Percentiles rank a stretch among this genome's conserved stretches.
Conservation (phyloP, 129 eudicot species). For the Tanacetum coccineum region DNA sequence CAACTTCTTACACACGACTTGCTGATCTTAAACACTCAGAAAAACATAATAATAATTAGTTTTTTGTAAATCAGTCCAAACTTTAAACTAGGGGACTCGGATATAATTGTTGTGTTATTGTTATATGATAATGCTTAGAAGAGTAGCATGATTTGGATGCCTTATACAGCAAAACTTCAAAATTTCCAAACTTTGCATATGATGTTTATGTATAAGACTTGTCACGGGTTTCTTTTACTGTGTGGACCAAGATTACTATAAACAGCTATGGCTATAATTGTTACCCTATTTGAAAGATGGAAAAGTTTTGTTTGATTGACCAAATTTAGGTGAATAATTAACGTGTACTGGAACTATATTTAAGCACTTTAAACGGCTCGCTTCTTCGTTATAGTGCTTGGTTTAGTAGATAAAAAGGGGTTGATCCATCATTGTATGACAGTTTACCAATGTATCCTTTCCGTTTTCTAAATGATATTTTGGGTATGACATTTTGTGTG, state of each 20-base stretch:
- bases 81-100: background rate
- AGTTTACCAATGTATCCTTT: conserved; percentile 10
- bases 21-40: too few species aligned
- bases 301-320: background rate
- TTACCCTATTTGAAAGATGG: background rate
- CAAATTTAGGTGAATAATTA: background rate
- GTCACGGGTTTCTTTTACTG: background rate
- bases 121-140: background rate
- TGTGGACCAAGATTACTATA: background rate
- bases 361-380: background rate
- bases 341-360: background rate
- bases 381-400: background rate
- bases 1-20: too few species aligned
- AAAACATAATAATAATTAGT: too few species aligned
- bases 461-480: background rate
- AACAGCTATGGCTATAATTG: background rate
- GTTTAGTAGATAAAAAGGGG: background rate
- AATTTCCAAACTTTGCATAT: background rate
- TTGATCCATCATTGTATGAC: background rate
- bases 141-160: background rate
- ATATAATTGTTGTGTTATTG: background rate
- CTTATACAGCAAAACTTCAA: background rate
- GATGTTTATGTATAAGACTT: background rate
- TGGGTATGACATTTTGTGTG: background rate
- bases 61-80: too few species aligned